Conservation (phyloP, 1,284 basidiomycete species). For the Rhodotorula sp. region DNA sequence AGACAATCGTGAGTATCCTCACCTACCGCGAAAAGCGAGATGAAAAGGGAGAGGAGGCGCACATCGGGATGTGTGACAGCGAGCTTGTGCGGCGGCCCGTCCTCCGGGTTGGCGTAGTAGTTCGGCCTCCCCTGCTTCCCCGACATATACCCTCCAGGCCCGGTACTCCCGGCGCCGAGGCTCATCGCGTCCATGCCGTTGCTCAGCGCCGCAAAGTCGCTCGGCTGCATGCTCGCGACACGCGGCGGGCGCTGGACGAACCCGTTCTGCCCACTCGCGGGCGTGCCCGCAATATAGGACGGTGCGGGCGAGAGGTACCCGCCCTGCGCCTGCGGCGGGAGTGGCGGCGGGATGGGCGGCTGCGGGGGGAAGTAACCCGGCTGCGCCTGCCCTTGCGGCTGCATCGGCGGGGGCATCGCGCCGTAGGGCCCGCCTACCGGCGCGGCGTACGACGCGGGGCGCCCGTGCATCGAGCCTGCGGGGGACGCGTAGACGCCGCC, state of each 20-base stretch:
- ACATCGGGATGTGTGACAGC: slow-evolving; percentile 37
- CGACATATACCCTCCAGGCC: slow-evolving; percentile 1
- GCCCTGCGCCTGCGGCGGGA: neutral
- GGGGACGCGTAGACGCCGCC: neutral
- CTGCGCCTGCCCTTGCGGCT: slow-evolving; percentile 5
- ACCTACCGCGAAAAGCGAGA: neutral
- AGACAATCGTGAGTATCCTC: neutral
- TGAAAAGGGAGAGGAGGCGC: neutral
- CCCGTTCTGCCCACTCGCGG: neutral
- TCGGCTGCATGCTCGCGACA: slow-evolving; percentile 29
- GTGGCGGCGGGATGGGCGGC: slow-evolving; percentile 2
- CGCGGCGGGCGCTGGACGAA: slow-evolving; percentile 18
- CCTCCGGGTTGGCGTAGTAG: slow-evolving; percentile 35
- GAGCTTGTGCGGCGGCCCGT: slow-evolving; percentile 41
- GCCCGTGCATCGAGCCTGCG: slow-evolving; percentile 6
- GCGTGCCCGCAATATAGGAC: neutral
- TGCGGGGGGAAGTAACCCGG: slow-evolving; percentile 9
- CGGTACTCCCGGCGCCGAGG: neutral
- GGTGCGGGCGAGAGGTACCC: slow-evolving; percentile 18
- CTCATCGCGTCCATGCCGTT: slow-evolving; percentile 14
- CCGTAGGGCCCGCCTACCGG: neutral
- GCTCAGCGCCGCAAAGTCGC: slow-evolving; percentile 25
- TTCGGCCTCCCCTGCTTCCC: slow-evolving; percentile 11
- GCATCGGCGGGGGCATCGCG: slow-evolving; percentile 8
- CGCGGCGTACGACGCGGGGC: slow-evolving; percentile 24